phyloP scores from a whole-genome alignment of 1,284 basidiomycete genomes.

The Papiliotrema terrestris region DNA sequence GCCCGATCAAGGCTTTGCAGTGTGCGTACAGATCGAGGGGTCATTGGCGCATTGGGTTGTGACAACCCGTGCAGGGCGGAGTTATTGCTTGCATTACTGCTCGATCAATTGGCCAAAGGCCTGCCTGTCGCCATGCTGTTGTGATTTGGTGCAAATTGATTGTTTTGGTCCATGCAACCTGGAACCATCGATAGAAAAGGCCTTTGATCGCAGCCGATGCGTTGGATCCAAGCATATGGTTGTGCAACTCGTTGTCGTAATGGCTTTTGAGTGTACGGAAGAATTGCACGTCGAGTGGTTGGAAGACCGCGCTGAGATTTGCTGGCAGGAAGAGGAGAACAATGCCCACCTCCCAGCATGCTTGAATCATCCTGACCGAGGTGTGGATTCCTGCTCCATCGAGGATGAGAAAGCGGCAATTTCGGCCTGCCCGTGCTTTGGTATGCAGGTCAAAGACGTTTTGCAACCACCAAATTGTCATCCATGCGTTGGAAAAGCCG shows the following conservation, averaged over 20 bases:
- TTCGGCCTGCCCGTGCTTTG: not conserved
- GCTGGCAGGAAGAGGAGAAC: constrained; percentile 11
- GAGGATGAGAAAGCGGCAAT: constrained; percentile 10
- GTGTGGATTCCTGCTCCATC: constrained; percentile 10
- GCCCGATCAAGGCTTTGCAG: too few species aligned
- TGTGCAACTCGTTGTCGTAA: constrained; percentile 1
- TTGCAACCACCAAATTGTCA: constrained; percentile 4
- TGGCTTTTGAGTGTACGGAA: constrained; percentile 11
- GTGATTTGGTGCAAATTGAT: constrained; percentile 1
- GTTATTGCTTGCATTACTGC: too few species aligned
- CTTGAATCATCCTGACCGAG: constrained; percentile 7
- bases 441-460: constrained; percentile 11
- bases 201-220: not conserved
- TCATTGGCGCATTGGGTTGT: too few species aligned
- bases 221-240: constrained; percentile 2
- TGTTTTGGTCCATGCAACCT: constrained; percentile 8
- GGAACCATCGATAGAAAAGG: constrained; percentile 7
- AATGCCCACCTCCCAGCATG: constrained; percentile 11
- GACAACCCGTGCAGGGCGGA: too few species aligned
- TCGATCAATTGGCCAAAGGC: constrained; percentile 11
- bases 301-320: constrained; percentile 4
- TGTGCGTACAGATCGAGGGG: too few species aligned
- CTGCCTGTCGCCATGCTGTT: constrained; percentile 7
- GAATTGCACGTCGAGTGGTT: constrained; percentile 15
- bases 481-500: constrained; percentile 3